Evolutionary conservation across 192 early-diverging fungal genomes (phyloP), one percentile per base, ranked within the genome.

Genomic region (Umbelopsis sp.): DNA sequence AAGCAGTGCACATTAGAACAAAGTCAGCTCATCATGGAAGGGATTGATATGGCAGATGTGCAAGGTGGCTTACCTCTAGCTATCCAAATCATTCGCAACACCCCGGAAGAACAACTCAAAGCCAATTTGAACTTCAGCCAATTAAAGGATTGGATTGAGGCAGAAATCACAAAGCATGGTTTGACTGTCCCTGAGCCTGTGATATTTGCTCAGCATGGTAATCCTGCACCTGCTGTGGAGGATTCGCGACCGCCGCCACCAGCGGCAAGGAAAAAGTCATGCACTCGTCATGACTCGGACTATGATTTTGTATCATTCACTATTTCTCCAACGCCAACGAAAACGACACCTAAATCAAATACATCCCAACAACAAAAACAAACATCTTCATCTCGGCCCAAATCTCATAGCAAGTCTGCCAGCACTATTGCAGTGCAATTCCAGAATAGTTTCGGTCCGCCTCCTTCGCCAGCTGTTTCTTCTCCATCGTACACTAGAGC

Each of bases 91-190:
- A 27, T 80, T 8, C 41, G 66, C 58, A 51, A 58, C 4, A 76
- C 78, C 20, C 49, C 30, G 13, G 78, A 80, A 47, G 64, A 48
- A 27, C 47, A 68, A 37, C 49, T 49, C 16, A 15, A 52, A 15
- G 65, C 37, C 50, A 71, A 68, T 21, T 37, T 61, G 30, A 75
- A 72, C 41, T 75, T 64, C 37, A 53, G 72, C 46, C 66, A 80
- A 67, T 49, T 75, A 13, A 71, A 71, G 30, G 64, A 74, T 30
- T 80, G 70, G 67, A 46, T 80, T 20, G 65, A 80, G 37, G 45
- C 52, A 41, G 75, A 77, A 27, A 66, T 77, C 22, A 66, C 45
- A 51, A 67, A 71, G 18, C 75, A 77, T 35, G 46, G 55, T 20
- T 58, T 77, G n/a, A 46, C 72, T 45, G 13, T 61, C 22, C 47